Percentiles rank a stretch among this genome's conserved stretches.
These are phyloP conservation scores for Picochlorum sp. DNA, from an alignment of 139 green algal genomes.

Conservation along the genomic window DNA sequence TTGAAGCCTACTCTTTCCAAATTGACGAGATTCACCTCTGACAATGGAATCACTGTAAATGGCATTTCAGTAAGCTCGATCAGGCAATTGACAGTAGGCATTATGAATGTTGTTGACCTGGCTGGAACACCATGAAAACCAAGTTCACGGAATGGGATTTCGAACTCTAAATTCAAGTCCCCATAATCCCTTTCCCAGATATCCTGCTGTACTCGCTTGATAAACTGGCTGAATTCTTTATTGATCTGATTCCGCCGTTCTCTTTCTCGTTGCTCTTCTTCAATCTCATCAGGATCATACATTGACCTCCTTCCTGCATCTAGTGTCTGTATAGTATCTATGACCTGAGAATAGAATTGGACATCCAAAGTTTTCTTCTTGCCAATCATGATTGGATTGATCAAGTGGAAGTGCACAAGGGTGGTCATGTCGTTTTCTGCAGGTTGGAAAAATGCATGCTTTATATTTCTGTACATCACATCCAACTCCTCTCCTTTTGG, in stretches of 20 bases:
- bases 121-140: slow-evolving; percentile 87
- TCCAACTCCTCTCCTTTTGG: slow-evolving; percentile 82
- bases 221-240: slow-evolving; percentile 65
- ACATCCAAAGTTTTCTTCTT: slow-evolving; percentile 99
- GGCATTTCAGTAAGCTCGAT: slow-evolving; percentile 94
- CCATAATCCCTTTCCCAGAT: slow-evolving; percentile 66
- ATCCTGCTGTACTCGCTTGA: slow-evolving; percentile 68
- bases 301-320: slow-evolving; percentile 63
- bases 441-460: slow-evolving; percentile 94
- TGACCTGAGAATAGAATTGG: slow-evolving; percentile 95
- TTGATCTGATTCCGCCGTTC: slow-evolving; percentile 93
- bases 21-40: slow-evolving; percentile 93
- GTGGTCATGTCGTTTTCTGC: slow-evolving; percentile 92
- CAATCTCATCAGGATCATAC: slow-evolving; percentile 98
- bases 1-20: slow-evolving; percentile 97
- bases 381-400: slow-evolving; percentile 95
- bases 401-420: slow-evolving; percentile 96
- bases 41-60: slow-evolving; percentile 78
- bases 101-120: slow-evolving; percentile 63
- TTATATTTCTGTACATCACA: slow-evolving; percentile 97
- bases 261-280: slow-evolving; percentile 96
- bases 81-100: slow-evolving; percentile 96
- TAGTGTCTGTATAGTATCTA: slow-evolving; percentile 89
- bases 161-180: slow-evolving; percentile 90
- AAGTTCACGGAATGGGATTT: slow-evolving; percentile 94